Conservation (phyloP, 345 rosid species). For the Murraya paniculata region DNA sequence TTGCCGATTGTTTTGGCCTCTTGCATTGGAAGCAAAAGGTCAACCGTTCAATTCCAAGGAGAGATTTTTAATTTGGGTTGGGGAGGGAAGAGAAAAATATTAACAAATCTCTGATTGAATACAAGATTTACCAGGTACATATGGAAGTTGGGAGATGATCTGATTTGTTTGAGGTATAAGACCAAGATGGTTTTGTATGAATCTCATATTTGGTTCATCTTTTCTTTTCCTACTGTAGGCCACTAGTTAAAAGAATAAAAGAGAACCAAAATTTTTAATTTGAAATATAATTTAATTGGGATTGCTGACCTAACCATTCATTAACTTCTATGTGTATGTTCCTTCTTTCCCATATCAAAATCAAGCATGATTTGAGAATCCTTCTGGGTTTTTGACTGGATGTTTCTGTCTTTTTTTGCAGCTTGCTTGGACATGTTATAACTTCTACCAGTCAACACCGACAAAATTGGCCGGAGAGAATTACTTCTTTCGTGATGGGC, state of each 20-base stretch:
- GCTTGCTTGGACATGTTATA: slow-evolving; percentile 99
- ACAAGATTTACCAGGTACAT: not conserved
- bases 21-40: not conserved
- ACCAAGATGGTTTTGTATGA: not conserved
- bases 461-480: slow-evolving; percentile 98
- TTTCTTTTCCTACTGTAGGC: not conserved
- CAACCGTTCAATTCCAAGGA: not conserved
- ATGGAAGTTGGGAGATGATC: not conserved
- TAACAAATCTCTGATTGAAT: not conserved
- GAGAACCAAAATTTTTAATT: not conserved
- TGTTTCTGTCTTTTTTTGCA: slow-evolving; percentile 26
- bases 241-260: not conserved
- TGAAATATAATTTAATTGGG: not conserved
- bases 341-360: not conserved
- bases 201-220: not conserved
- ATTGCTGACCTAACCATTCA: not conserved
- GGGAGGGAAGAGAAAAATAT: not conserved
- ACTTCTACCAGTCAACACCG: slow-evolving; percentile 89
- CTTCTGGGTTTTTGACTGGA: slow-evolving; percentile 4
- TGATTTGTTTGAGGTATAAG: not conserved
- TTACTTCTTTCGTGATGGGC: slow-evolving; percentile 74
- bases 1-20: not conserved
- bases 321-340: not conserved
- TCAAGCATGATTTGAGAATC: not conserved
- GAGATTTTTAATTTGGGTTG: not conserved